A percentile compares a stretch with the other conserved stretches of the same genome.
These are phyloP conservation scores for Fraxinus sp. DNA, from an alignment of 305 asterid genomes.

Conservation along the genomic window DNA sequence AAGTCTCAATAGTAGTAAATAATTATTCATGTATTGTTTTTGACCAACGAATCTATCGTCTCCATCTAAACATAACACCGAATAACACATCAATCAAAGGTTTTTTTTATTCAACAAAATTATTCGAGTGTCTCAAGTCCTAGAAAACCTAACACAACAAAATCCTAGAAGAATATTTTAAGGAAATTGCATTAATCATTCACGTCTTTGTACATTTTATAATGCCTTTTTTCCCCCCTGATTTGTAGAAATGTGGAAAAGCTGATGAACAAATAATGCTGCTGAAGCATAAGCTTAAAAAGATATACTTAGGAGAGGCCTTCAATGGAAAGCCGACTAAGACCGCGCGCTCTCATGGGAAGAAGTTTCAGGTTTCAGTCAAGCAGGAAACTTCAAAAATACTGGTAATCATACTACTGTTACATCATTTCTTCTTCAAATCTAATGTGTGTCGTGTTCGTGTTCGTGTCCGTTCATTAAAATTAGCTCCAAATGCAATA, in stretches of 20 bases:
- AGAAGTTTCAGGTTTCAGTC: conserved; percentile 81
- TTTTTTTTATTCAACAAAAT: too few species aligned
- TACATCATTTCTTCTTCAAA: neutral
- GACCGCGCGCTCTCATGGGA: conserved; percentile 81
- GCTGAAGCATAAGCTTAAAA: conserved; percentile 65
- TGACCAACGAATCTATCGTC: neutral
- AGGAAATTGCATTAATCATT: neutral
- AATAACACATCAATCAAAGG: neutral
- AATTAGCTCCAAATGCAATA: neutral
- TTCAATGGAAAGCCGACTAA: conserved; percentile 82
- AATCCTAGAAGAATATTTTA: neutral
- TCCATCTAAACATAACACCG: neutral
- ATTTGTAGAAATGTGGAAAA: conserved; percentile 66
- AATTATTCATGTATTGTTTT: neutral
- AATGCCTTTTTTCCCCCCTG: neutral
- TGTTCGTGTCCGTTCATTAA: neutral
- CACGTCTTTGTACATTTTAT: neutral
- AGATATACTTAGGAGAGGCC: conserved; percentile 66
- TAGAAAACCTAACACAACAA: neutral
- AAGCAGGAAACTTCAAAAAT: conserved; percentile 66
- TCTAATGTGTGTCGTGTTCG: neutral
- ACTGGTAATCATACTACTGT: conserved; percentile 36
- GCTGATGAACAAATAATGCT: conserved; percentile 71
- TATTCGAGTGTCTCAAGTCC: neutral
- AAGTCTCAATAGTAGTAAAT: neutral